A percentile compares a stretch with the other conserved stretches of the same genome.
Evolutionary conservation across 2,329 filamentous ascomycete genomes (phyloP).

Genomic region (Fusarium beomiforme): DNA sequence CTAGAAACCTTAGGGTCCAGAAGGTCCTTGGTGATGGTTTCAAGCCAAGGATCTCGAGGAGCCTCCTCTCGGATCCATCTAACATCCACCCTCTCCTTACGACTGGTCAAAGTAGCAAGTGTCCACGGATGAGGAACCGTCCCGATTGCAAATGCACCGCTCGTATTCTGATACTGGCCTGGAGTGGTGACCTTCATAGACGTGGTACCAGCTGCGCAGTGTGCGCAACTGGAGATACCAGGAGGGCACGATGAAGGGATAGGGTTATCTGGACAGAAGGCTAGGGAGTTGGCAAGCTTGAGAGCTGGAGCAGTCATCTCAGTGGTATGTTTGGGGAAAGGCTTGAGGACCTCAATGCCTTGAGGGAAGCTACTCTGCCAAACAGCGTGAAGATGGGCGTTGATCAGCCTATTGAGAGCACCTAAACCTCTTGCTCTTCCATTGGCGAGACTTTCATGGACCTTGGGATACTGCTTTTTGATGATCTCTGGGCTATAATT

Average conservation of each 20-base stretch:
- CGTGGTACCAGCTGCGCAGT: constrained; percentile 71
- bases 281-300: constrained; percentile 78
- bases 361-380: constrained; percentile 83
- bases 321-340: constrained; percentile 78
- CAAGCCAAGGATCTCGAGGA: constrained; percentile 82
- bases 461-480: constrained; percentile 70
- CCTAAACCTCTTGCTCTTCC: constrained; percentile 69
- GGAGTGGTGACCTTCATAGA: constrained; percentile 75
- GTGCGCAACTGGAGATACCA: constrained; percentile 77
- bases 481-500: constrained; percentile 77
- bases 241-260: constrained; percentile 84
- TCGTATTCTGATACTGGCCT: constrained; percentile 75
- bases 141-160: constrained; percentile 81
- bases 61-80: constrained; percentile 74
- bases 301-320: constrained; percentile 75
- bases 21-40: constrained; percentile 74
- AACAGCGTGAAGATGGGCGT: constrained; percentile 82
- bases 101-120: constrained; percentile 72
- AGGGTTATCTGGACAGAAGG: constrained; percentile 78
- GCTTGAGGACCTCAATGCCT: constrained; percentile 85
- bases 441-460: constrained; percentile 70
- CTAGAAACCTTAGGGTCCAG: constrained; percentile 70
- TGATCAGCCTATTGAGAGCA: constrained; percentile 79
- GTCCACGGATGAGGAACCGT: constrained; percentile 94
- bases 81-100: constrained; percentile 69